Base-by-base conservation (phyloP, 352 stramenopile genomes). In the Pythium folliculosum region DNA sequence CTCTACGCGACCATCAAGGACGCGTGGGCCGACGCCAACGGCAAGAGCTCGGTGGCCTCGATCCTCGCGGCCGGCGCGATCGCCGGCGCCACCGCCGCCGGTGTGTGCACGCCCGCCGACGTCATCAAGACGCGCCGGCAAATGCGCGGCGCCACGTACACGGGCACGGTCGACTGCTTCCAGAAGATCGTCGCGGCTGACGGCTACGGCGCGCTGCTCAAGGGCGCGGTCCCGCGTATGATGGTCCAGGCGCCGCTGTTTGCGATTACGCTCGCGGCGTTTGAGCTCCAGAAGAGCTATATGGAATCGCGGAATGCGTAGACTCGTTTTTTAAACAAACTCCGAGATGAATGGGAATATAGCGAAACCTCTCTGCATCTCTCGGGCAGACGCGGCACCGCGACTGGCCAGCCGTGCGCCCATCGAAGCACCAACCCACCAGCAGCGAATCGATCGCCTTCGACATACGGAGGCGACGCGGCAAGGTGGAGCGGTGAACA, bases 71-170 rank as follows among this genome's bases (percentile, higher is more conserved):
- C 87, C 9, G 89, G 89, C 6, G 80, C 71, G 32, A 65, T 77
- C 0, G 82, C 89, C 4, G 89, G 89, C 25, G 84, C 80, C 30
- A 80, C 77, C 22, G 88, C 86, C 32, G 77, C 86, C 3, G 82
- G 79, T 0, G 53, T 92, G 16, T 85, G 74, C 43, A 90, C 82
- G 45, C 79, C 82, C 6, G 80, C 80, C 1, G 91, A 97, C 61
- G 88, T 97, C 38, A 93, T 97, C 77, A 97, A 97, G 82, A 97
- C 89, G 5, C 78, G 89, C 38, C 66, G 91, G 25, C 90, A 97
- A 76, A 84, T 92, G 70, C 82, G 80, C 55, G 87, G 87, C 10
- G 82, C 80, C 16, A 82, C 72, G 10, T 98, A 97, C 74, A 89
- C 65, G 5, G 86, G 90, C 58, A 91, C 95, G 56, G 49, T 82